Base-by-base conservation (phyloP, 345 rosid species). In the Eucalyptus sp. region DNA sequence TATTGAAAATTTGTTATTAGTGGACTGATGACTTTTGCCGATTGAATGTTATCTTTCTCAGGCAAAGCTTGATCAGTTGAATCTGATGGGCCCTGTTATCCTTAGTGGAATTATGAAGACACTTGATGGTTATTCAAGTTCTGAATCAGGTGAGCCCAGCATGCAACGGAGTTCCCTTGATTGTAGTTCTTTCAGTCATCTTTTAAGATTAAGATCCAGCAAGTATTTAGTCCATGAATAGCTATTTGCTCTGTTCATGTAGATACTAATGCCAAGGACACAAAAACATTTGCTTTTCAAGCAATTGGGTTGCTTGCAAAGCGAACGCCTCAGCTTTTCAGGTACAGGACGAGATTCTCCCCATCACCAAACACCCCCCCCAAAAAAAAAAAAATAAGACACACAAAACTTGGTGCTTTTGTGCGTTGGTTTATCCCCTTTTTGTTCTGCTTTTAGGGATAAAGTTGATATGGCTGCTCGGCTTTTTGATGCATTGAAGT, bases 71-170 rank as follows among this genome's bases (percentile, higher is more conserved):
- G 98, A 96, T 88, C 99, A 95, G 89, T 91, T 97, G 93, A 95
- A 95, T 93, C 94, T 96, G 88, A 96, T 97, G 98, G 99, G 99
- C 83, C 99, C 99, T 88, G 93, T 97, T 81, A 95, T 97, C 90
- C 91, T 97, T 90, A 95, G 86, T 92, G 97, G 95, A 71, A 95
- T 96, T 91, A 89, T 96, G 93, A 97, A 95, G 94, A 93, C 97
- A 93, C 99, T 97, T 90, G 99, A 97, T 93, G 91, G 96, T 90
- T 95, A 91, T 91, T 93, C 96, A 64, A 89, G 86, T 87, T 94
- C 94, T 90, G 97, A 95, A 89, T 91, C 99, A 96, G 99, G 99
- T 97, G 33, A 71, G 86, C 27, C n/a, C 79, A 81, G 64, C 86
- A 87, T 87, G 88, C 58, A 76, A 43, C 50, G 44, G 50, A 17